Conservation (phyloP, 441 rosid genomes). For the Aquilaria agallochum region DNA sequence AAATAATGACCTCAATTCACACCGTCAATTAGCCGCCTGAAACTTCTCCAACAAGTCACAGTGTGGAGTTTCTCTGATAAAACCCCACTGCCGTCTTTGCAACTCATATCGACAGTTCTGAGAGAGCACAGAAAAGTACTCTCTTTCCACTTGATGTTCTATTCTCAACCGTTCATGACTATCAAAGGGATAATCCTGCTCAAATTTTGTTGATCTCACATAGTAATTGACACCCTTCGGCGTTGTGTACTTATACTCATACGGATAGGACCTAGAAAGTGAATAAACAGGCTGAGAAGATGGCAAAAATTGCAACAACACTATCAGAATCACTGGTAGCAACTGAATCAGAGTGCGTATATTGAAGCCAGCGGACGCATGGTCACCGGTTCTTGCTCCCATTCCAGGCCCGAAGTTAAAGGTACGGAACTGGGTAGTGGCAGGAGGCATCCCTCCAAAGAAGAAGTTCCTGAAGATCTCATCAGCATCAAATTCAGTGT, state of each 20-base stretch:
- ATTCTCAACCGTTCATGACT: slow-evolving; percentile 43
- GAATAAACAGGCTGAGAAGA: slow-evolving; percentile 72
- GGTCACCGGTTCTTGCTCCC: slow-evolving; percentile 48
- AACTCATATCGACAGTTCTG: slow-evolving; percentile 84
- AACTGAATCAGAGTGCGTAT: slow-evolving; percentile 61
- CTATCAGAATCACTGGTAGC: slow-evolving; percentile 68
- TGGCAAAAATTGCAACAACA: slow-evolving; percentile 70
- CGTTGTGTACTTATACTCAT: slow-evolving; percentile 69
- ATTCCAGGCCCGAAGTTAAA: slow-evolving; percentile 60
- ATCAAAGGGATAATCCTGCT: slow-evolving; percentile 61
- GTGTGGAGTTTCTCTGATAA: slow-evolving; percentile 80
- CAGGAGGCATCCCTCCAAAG: slow-evolving; percentile 81
- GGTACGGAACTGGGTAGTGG: slow-evolving; percentile 65
- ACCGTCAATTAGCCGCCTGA: slow-evolving; percentile 43
- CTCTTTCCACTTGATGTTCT: slow-evolving; percentile 69
- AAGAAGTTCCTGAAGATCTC: slow-evolving; percentile 95
- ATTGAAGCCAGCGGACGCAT: slow-evolving; percentile 65
- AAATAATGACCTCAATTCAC: slow-evolving; percentile 31
- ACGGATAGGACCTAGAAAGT: slow-evolving; percentile 64
- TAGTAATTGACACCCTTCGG: slow-evolving; percentile 70
- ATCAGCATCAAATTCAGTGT: slow-evolving; percentile 77
- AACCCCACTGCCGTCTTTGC: slow-evolving; percentile 97
- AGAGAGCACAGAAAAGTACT: slow-evolving; percentile 51
- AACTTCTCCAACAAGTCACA: slow-evolving; percentile 76
- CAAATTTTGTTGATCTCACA: slow-evolving; percentile 70